phyloP scores from a whole-genome alignment of 2,329 filamentous ascomycete species.

The Fusarium nelsonii region DNA sequence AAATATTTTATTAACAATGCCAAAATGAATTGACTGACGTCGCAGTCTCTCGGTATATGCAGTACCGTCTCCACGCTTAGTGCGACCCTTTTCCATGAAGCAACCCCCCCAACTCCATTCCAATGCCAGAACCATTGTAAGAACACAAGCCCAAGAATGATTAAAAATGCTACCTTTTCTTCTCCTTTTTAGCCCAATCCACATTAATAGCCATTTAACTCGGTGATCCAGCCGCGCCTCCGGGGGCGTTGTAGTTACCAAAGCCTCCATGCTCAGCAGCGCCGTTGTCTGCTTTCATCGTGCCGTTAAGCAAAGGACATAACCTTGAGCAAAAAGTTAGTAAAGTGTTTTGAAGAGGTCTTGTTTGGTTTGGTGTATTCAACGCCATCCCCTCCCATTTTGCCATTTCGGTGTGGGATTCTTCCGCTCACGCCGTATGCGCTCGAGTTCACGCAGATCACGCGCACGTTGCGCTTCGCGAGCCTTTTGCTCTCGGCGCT shows the following conservation, averaged over 20 bases:
- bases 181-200: background rate
- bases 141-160: constrained; percentile 18
- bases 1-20: constrained; percentile 24
- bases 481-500: constrained; percentile 30
- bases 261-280: constrained; percentile 70
- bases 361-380: constrained; percentile 25
- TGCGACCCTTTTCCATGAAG: constrained; percentile 30
- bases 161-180: background rate
- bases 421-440: constrained; percentile 32
- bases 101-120: constrained; percentile 34
- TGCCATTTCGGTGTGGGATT: constrained; percentile 36
- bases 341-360: constrained; percentile 19
- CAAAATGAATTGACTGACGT: constrained; percentile 6
- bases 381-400: constrained; percentile 38
- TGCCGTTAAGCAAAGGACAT: constrained; percentile 87
- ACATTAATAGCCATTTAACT: constrained; percentile 24
- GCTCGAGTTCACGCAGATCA: constrained; percentile 29
- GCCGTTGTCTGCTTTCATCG: constrained; percentile 72
- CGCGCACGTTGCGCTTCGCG: constrained; percentile 24
- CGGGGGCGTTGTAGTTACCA: constrained; percentile 64
- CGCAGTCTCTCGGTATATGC: constrained; percentile 23
- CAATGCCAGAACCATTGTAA: constrained; percentile 30
- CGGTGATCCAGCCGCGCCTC: constrained; percentile 53
- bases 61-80: constrained; percentile 6
- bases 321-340: constrained; percentile 65